Evolutionary conservation across 768 basidiomycete genomes (phyloP).

Genomic region (Suillus placidus): DNA sequence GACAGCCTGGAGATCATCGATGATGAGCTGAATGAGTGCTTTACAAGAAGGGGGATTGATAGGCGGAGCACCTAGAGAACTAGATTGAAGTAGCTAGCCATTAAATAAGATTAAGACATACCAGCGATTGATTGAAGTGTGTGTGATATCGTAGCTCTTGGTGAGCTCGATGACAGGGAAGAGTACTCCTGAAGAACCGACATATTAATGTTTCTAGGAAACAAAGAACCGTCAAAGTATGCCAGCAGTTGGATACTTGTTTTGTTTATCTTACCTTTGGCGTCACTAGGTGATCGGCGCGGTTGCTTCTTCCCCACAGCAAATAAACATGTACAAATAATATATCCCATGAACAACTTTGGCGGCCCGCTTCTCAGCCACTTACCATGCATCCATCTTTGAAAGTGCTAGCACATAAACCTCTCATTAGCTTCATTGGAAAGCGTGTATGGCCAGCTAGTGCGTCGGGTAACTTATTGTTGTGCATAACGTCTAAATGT

Average conservation of each 20-base stretch:
- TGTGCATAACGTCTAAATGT: conserved; percentile 7
- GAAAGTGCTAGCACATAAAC: conserved; percentile 48
- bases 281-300: conserved; percentile 2
- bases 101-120: conserved; percentile 25
- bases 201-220: conserved; percentile 3
- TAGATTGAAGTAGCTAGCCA: neutral
- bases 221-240: neutral
- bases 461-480: conserved; percentile 27
- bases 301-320: neutral
- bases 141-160: conserved; percentile 46
- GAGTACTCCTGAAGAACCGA: conserved; percentile 10
- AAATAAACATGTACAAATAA: conserved; percentile 22
- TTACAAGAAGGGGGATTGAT: conserved; percentile 52
- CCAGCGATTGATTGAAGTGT: conserved; percentile 57
- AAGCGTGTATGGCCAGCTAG: conserved; percentile 54
- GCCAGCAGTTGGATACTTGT: neutral
- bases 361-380: conserved; percentile 8
- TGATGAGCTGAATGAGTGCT: conserved; percentile 57
- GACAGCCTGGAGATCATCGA: conserved; percentile 57
- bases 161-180: conserved; percentile 47
- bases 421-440: conserved; percentile 66
- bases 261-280: neutral
- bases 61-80: conserved; percentile 24
- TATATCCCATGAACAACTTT: neutral
- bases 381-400: conserved; percentile 38